Conservation (phyloP, 306 rosid species). For the Alnus glutinosa region DNA sequence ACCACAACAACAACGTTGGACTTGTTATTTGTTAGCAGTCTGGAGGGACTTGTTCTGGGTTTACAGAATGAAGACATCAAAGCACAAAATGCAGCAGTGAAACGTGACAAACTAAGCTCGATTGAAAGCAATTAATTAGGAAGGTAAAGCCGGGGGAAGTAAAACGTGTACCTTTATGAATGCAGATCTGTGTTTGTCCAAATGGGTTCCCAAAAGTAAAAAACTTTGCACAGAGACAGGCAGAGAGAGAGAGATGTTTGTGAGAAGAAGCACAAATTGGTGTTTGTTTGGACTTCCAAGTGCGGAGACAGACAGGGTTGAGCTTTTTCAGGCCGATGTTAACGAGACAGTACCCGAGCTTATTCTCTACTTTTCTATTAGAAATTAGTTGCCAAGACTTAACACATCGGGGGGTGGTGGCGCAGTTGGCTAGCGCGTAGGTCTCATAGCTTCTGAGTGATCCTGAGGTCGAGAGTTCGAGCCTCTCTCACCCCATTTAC, state of each 20-base stretch:
- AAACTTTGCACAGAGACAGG: not conserved
- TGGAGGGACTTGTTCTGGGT: not conserved
- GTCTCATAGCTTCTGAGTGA: conserved; percentile 35
- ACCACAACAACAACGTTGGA: not conserved
- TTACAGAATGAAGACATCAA: not conserved
- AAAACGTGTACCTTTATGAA: conserved; percentile 3
- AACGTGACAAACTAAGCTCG: not conserved
- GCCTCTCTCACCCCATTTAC: conserved; percentile 58
- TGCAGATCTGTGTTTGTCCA: not conserved
- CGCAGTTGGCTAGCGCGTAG: conserved; percentile 42
- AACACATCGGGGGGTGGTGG: conserved; percentile 23
- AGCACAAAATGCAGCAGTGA: not conserved
- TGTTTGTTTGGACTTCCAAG: not conserved
- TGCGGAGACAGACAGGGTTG: not conserved
- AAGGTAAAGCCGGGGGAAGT: not conserved
- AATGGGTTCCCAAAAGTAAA: not conserved
- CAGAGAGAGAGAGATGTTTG: conserved; percentile 5
- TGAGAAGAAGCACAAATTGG: not conserved
- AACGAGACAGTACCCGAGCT: too few species aligned
- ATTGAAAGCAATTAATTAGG: not conserved
- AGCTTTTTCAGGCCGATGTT: not conserved
- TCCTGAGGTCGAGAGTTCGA: conserved; percentile 48
- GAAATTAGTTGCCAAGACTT: too few species aligned
- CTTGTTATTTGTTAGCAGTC: not conserved
- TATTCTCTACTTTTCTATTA: too few species aligned